Evolutionary conservation across 768 basidiomycete species (phyloP).

Genomic region (Boletus sp.): DNA sequence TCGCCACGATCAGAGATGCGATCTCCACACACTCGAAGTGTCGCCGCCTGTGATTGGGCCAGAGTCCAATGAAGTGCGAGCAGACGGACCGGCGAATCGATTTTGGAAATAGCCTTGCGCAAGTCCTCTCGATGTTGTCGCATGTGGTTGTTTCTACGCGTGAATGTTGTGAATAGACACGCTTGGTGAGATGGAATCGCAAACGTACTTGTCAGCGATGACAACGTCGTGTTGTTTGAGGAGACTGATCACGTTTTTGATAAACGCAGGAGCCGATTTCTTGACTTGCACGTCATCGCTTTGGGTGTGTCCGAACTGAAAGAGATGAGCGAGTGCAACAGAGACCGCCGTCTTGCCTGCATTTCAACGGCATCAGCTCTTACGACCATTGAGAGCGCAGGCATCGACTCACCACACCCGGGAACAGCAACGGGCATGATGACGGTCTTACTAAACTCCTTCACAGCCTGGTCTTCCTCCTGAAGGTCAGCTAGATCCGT

Average conservation of each 20-base stretch:
- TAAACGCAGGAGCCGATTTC: constrained; percentile 65
- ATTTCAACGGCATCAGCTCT: not conserved
- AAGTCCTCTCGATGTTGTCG: constrained; percentile 73
- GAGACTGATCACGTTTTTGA: constrained; percentile 65
- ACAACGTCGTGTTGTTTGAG: constrained; percentile 71
- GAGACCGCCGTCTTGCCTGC: constrained; percentile 86
- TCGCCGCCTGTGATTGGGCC: constrained; percentile 51
- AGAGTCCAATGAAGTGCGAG: constrained; percentile 80
- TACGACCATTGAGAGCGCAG: not conserved
- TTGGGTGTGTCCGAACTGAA: constrained; percentile 88
- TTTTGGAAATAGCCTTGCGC: constrained; percentile 46
- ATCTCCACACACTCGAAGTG: constrained; percentile 74
- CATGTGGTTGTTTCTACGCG: constrained; percentile 82
- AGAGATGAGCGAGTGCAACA: constrained; percentile 74
- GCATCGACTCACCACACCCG: constrained; percentile 69
- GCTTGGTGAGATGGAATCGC: not conserved
- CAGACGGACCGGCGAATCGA: constrained; percentile 59
- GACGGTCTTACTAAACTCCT: constrained; percentile 65
- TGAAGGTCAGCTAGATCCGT: constrained; percentile 28
- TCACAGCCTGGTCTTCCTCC: constrained; percentile 14
- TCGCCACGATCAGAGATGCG: constrained; percentile 73
- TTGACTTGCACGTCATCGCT: constrained; percentile 85
- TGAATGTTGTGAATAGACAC: not conserved
- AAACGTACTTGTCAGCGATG: constrained; percentile 83
- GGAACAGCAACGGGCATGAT: constrained; percentile 89